These are phyloP conservation scores for Xylariaceae sp. DNA, from an alignment of 2,329 filamentous ascomycete genomes.

Conservation along the genomic window DNA sequence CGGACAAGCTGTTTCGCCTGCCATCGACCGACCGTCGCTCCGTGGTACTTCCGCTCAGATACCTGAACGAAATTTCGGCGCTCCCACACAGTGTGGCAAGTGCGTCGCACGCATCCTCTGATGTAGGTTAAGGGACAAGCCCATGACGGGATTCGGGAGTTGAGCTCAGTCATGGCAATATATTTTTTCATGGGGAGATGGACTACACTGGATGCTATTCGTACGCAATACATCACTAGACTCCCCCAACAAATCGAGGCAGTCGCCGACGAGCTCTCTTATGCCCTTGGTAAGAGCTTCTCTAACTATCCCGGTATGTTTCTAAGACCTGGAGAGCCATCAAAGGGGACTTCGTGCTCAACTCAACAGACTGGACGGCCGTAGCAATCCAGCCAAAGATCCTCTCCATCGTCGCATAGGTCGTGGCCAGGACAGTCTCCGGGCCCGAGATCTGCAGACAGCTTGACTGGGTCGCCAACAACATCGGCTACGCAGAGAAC, in stretches of 20 bases:
- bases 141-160: too few relatives aligned
- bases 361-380: slow-evolving; percentile 15
- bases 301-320: slow-evolving; percentile 6
- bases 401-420: slow-evolving; percentile 4
- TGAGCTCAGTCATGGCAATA: too few relatives aligned
- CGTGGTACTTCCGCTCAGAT: slow-evolving; percentile 9
- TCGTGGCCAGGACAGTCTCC: slow-evolving; percentile 9
- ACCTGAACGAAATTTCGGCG: slow-evolving; percentile 6
- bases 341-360: too few relatives aligned
- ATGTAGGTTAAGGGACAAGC: too few relatives aligned
- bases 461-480: slow-evolving; percentile 6
- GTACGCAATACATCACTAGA: slow-evolving; percentile 13
- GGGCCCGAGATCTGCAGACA: slow-evolving; percentile 13
- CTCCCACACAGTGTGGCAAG: slow-evolving; percentile 8
- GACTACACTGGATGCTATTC: slow-evolving; percentile 12
- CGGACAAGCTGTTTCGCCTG: slow-evolving; percentile 5
- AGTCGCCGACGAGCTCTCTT: slow-evolving; percentile 2
- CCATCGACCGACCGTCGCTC: slow-evolving; percentile 9
- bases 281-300: slow-evolving; percentile 10
- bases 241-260: slow-evolving; percentile 12
- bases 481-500: slow-evolving; percentile 10
- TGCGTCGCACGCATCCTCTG: slow-evolving; percentile 9
- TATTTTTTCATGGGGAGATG: slow-evolving; percentile 13
- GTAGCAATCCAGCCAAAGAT: slow-evolving; percentile 11
- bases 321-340: too few relatives aligned